Conservation (phyloP, 2,329 filamentous ascomycete species). For the Alternaria consortialis region DNA sequence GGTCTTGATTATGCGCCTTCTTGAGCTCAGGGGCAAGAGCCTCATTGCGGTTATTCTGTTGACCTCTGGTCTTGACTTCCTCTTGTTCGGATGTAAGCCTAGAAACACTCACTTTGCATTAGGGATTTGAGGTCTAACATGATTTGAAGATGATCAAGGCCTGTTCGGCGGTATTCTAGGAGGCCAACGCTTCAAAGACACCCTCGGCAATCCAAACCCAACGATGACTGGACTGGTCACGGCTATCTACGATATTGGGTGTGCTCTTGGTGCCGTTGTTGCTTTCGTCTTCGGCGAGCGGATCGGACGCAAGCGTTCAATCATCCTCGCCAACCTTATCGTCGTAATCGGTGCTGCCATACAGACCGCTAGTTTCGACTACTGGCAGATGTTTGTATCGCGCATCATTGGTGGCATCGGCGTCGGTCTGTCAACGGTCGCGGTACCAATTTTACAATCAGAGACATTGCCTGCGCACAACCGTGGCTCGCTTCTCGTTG, state of each 20-base stretch:
- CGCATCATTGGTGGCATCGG: constrained; percentile 55
- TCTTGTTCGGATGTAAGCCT: constrained; percentile 26
- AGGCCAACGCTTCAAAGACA: constrained; percentile 32
- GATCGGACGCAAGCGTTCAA: constrained; percentile 63
- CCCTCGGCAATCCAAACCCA: constrained; percentile 18
- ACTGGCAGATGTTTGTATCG: constrained; percentile 46
- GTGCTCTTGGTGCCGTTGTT: constrained; percentile 52
- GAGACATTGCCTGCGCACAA: constrained; percentile 44
- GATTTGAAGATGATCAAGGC: constrained; percentile 33
- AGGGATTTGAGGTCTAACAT: neutral
- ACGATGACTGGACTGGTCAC: constrained; percentile 50
- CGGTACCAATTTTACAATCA: constrained; percentile 55
- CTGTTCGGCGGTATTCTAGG: constrained; percentile 38
- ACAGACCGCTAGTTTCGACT: constrained; percentile 42
- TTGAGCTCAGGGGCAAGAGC: constrained; percentile 25
- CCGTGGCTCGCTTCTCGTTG: constrained; percentile 24
- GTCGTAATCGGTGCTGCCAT: constrained; percentile 46
- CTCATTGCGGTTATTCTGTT: constrained; percentile 23
- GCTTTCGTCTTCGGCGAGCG: constrained; percentile 61
- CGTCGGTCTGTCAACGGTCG: constrained; percentile 59
- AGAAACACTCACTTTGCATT: neutral
- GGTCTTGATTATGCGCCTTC: constrained; percentile 14
- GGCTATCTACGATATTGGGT: constrained; percentile 52
- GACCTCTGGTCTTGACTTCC: constrained; percentile 26
- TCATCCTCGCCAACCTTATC: constrained; percentile 63